phyloP scores from a whole-genome alignment of 345 rosid genomes.

The Anacardium occidentale region DNA sequence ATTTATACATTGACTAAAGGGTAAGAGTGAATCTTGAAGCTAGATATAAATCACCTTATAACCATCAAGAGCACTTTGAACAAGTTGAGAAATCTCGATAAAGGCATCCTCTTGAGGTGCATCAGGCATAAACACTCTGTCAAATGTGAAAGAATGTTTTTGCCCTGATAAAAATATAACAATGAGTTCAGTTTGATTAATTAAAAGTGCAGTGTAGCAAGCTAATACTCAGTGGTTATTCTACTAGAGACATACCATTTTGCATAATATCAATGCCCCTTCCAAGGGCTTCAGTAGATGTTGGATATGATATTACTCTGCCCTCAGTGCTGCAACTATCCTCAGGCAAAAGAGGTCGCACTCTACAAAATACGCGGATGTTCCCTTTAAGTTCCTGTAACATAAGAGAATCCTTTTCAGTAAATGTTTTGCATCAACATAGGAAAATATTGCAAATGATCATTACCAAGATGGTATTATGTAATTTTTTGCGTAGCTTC shows the following conservation, averaged over 20 bases:
- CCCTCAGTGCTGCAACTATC: conserved; percentile 57
- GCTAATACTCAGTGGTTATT: not conserved
- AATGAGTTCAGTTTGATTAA: conserved; percentile 4
- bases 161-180: conserved; percentile 53
- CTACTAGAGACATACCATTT: conserved; percentile 47
- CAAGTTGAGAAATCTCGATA: conserved; percentile 91
- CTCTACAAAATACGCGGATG: conserved; percentile 97
- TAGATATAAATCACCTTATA: conserved; percentile 64
- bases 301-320: conserved; percentile 62
- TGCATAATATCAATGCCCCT: conserved; percentile 73
- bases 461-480: conserved; percentile 89
- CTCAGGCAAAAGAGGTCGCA: conserved; percentile 77
- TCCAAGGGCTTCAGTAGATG: conserved; percentile 72
- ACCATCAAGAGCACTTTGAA: conserved; percentile 98
- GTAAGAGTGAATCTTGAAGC: not conserved
- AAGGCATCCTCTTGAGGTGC: conserved; percentile 84
- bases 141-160: conserved; percentile 79
- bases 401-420: conserved; percentile 22
- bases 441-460: not conserved
- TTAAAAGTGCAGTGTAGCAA: not conserved
- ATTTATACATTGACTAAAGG: not conserved
- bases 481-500: conserved; percentile 84
- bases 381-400: conserved; percentile 92
- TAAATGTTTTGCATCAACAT: conserved; percentile 8
- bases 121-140: conserved; percentile 74